Percentiles rank a stretch among this genome's conserved stretches.
Evolutionary conservation across 2,329 filamentous ascomycete species (phyloP).

Genomic region (Exophiala xenobiotica): DNA sequence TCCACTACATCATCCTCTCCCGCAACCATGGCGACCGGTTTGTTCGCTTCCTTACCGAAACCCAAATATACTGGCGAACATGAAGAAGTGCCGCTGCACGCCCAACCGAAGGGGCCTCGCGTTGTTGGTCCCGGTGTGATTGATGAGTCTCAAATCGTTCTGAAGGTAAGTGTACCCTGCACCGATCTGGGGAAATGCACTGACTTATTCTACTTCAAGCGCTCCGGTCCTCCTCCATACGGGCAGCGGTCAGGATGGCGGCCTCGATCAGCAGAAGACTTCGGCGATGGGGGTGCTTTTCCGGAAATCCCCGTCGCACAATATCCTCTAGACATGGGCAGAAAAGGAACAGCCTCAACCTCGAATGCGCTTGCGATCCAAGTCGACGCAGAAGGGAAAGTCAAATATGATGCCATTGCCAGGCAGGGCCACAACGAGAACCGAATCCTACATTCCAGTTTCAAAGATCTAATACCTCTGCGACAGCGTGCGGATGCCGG

Average conservation of each 20-base stretch:
- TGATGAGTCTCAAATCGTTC: slow-evolving; percentile 80
- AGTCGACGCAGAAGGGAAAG: slow-evolving; percentile 86
- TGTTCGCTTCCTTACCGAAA: slow-evolving; percentile 79
- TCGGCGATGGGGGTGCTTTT: slow-evolving; percentile 93
- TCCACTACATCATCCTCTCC: no score
- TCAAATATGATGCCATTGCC: slow-evolving; percentile 95
- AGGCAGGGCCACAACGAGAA: slow-evolving; percentile 80
- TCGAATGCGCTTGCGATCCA: slow-evolving; percentile 91
- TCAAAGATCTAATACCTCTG: slow-evolving; percentile 94
- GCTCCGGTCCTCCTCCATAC: slow-evolving; percentile 81
- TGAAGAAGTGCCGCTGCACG: slow-evolving; percentile 71
- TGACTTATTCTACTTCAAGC: slow-evolving; percentile 46
- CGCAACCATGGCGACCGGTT: slow-evolving; percentile 55
- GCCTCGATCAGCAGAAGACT: slow-evolving; percentile 84
- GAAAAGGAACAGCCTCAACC: slow-evolving; percentile 62
- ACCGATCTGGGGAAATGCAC: background rate
- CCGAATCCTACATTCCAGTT: slow-evolving; percentile 87
- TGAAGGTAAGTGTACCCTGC: slow-evolving; percentile 55
- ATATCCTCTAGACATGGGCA: slow-evolving; percentile 93
- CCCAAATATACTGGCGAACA: slow-evolving; percentile 89
- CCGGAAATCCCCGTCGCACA: slow-evolving; percentile 92
- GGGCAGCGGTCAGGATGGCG: slow-evolving; percentile 87
- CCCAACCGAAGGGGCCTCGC: slow-evolving; percentile 75
- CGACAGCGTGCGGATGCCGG: slow-evolving; percentile 90
- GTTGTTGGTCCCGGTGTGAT: slow-evolving; percentile 77